Evolutionary conservation across 371 early-diverging fungal genomes (phyloP), one percentile per base, ranked within the genome.

Genomic region (Parasitella parasitica): DNA sequence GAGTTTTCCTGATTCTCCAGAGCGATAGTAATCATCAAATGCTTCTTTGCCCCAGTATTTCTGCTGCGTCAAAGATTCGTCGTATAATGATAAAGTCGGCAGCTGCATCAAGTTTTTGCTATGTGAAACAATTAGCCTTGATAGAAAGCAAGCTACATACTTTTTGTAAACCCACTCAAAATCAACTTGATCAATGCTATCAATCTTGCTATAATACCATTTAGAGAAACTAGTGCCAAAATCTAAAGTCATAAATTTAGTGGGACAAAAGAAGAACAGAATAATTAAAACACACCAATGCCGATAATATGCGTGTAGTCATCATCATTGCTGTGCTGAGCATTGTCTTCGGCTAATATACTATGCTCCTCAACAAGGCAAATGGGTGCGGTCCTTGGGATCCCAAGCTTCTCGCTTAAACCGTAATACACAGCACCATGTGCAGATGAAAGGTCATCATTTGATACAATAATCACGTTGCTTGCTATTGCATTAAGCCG

Each of bases 141-240:
- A 4, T 32, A n/a, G n/a, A n/a, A n/a, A n/a, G n/a, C n/a, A n/a
- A n/a, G n/a, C n/a, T n/a, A n/a, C n/a, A n/a, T n/a, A 32, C 32
- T 12, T 20, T 4, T 1, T 22, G 4, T 15, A 61, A 15, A 11
- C 43, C 20, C 49, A 55, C 55, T 37, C 48, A 37, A 55, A 62
- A 0, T 22, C 38, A 20, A 56, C 55, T n/a, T 55, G 54, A 6
- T 55, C 43, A 13, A 27, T 28, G 4, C 26, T 34, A 9, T 13
- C 20, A 7, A 34, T 28, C 20, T 55, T n/a, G 0, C 34, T 27
- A n/a, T 62, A 62, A 20, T 62, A 62, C 62, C 62, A 62, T 49
- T 62, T 62, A 0, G 62, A 48, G 22, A 54, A 48, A 4, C 62
- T 78, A 2, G 79, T 78, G n/a, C 79, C 79, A 57, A 78, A 78